Evolutionary conservation across 768 basidiomycete species (phyloP).

Genomic region (Lenzites betulinus): DNA sequence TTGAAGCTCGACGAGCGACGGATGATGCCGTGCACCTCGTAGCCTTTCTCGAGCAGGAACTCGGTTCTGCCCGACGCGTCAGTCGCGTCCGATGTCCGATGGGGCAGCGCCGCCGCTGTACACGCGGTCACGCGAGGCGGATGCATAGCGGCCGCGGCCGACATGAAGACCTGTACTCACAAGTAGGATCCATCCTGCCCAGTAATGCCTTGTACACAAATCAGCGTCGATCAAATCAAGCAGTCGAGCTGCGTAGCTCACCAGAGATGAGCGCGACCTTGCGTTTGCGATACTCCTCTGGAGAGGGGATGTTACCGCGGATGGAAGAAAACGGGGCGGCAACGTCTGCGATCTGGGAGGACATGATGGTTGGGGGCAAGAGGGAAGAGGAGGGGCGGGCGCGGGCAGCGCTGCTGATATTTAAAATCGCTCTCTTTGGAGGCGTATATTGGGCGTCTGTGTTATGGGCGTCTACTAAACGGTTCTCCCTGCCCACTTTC

Average conservation of each 20-base stretch:
- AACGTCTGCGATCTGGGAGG: conserved; percentile 31
- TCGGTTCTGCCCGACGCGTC: conserved; percentile 59
- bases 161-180: conserved; percentile 44
- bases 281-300: conserved; percentile 83
- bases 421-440: neutral
- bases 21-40: conserved; percentile 94
- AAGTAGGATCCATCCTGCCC: conserved; percentile 97
- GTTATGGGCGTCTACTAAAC: neutral
- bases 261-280: conserved; percentile 95
- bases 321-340: conserved; percentile 39
- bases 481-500: neutral
- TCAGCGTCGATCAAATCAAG: conserved; percentile 11
- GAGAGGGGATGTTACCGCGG: conserved; percentile 58
- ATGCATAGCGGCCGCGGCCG: neutral
- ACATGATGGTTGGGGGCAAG: conserved; percentile 36
- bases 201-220: conserved; percentile 70
- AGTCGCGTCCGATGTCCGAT: neutral
- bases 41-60: conserved; percentile 82
- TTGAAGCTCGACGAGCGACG: conserved; percentile 98
- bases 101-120: neutral
- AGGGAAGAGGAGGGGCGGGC: neutral
- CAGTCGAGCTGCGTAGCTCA: conserved; percentile 32
- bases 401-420: neutral
- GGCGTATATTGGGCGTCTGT: neutral
- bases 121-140: neutral